Percentiles rank a stretch among this genome's conserved stretches.
These are phyloP conservation scores for Harringtonia lauricola DNA, from an alignment of 2,329 filamentous ascomycete species.

Conservation along the genomic window DNA sequence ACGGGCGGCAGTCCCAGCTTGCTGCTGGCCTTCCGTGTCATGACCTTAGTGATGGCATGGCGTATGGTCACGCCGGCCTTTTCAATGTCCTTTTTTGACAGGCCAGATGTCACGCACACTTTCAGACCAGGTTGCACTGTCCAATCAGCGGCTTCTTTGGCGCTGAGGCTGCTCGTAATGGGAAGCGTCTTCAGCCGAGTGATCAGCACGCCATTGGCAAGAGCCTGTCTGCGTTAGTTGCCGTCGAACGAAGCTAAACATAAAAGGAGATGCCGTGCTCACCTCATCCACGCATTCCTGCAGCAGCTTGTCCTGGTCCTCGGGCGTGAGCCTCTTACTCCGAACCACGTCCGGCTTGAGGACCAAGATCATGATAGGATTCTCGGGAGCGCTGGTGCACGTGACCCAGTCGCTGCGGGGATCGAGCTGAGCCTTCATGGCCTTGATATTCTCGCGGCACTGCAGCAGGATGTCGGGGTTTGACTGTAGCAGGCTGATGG, in stretches of 20 bases:
- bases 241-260: background rate
- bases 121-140: slow-evolving; percentile 74
- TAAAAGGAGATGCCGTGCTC: slow-evolving; percentile 13
- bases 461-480: slow-evolving; percentile 71
- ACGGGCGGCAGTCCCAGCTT: slow-evolving; percentile 11
- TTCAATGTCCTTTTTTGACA: slow-evolving; percentile 91
- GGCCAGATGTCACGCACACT: slow-evolving; percentile 75
- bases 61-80: slow-evolving; percentile 81
- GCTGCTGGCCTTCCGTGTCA: slow-evolving; percentile 46
- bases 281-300: slow-evolving; percentile 97
- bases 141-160: slow-evolving; percentile 58
- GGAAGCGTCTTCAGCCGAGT: slow-evolving; percentile 75
- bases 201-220: slow-evolving; percentile 82
- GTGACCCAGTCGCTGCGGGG: slow-evolving; percentile 87
- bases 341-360: slow-evolving; percentile 76
- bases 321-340: slow-evolving; percentile 52
- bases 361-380: slow-evolving; percentile 74
- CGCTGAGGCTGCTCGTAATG: slow-evolving; percentile 47
- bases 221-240: slow-evolving; percentile 39
- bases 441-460: slow-evolving; percentile 76
- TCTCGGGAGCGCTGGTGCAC: slow-evolving; percentile 71
- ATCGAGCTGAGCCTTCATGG: slow-evolving; percentile 79
- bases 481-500: slow-evolving; percentile 73
- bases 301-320: slow-evolving; percentile 75
- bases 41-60: slow-evolving; percentile 88